Evolutionary conservation across 805 yeast species (phyloP).

Genomic region (Metschnikowia continentalis): DNA sequence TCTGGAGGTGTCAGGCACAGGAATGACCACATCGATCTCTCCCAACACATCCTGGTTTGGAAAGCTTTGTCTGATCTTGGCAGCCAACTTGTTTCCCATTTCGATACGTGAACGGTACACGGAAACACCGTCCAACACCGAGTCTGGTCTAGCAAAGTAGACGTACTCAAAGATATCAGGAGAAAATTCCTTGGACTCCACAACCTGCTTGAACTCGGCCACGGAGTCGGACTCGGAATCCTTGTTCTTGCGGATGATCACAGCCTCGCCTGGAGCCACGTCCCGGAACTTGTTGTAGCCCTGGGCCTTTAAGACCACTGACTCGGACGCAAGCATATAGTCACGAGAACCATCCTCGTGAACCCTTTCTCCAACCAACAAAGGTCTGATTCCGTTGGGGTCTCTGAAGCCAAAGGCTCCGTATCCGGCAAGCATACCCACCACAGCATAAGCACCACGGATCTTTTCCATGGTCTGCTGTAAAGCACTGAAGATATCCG

Average conservation of each 20-base stretch:
- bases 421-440: constrained; percentile 92
- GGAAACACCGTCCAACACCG: constrained; percentile 93
- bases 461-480: constrained; percentile 74
- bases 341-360: constrained; percentile 67
- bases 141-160: constrained; percentile 96
- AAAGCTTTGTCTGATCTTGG: constrained; percentile 49
- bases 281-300: constrained; percentile 79
- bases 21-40: constrained; percentile 88
- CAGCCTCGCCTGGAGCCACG: constrained; percentile 93
- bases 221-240: constrained; percentile 28
- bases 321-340: constrained; percentile 93
- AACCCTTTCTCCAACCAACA: constrained; percentile 77
- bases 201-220: constrained; percentile 87
- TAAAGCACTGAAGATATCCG: constrained; percentile 82
- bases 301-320: constrained; percentile 91
- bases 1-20: constrained; percentile 98
- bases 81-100: constrained; percentile 90
- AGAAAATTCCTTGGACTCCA: constrained; percentile 69
- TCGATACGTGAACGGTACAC: constrained; percentile 89
- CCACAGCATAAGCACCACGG: constrained; percentile 97
- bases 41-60: constrained; percentile 41
- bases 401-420: constrained; percentile 95
- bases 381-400: constrained; percentile 94
- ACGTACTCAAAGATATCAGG: constrained; percentile 98
- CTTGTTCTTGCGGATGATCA: constrained; percentile 77